Conservation (phyloP, 306 rosid species). For the Trichosanthes truncata region DNA sequence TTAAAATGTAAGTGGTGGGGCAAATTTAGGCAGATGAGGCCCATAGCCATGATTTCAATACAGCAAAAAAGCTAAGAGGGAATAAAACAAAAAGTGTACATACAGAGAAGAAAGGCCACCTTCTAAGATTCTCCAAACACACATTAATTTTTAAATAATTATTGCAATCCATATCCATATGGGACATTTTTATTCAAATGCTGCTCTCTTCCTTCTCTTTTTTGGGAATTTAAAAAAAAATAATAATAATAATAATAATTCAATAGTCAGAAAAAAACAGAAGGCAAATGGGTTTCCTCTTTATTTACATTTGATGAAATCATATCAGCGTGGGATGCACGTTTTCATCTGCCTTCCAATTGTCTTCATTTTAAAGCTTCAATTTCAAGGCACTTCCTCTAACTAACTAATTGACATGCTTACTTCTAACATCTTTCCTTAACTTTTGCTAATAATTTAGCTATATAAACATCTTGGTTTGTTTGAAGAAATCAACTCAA, state of each 20-base stretch:
- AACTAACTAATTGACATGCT: not conserved
- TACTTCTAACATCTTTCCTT: not conserved
- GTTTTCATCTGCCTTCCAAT: not conserved
- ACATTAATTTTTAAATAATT: not conserved
- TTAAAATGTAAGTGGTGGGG: not conserved
- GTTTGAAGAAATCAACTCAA: not conserved
- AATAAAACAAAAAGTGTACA: not conserved
- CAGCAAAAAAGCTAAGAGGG: not conserved
- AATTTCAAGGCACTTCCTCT: not conserved
- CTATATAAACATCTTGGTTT: not conserved
- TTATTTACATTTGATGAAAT: not conserved
- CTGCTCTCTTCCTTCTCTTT: not conserved
- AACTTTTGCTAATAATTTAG: not conserved
- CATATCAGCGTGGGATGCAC: conserved; percentile 2
- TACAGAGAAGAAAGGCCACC: not conserved
- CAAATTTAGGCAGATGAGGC: not conserved
- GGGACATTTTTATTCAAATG: not conserved
- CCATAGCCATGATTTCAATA: not conserved
- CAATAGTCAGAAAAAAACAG: not conserved
- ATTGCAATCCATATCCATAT: not conserved
- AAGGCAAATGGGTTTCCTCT: not conserved
- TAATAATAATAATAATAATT: not conserved
- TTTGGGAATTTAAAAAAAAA: not conserved
- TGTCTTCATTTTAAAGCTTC: not conserved
- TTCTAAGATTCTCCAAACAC: not conserved